These are phyloP conservation scores for Aspergillus olivimuriae DNA, from an alignment of 495 filamentous ascomycete genomes.

Conservation along the genomic window DNA sequence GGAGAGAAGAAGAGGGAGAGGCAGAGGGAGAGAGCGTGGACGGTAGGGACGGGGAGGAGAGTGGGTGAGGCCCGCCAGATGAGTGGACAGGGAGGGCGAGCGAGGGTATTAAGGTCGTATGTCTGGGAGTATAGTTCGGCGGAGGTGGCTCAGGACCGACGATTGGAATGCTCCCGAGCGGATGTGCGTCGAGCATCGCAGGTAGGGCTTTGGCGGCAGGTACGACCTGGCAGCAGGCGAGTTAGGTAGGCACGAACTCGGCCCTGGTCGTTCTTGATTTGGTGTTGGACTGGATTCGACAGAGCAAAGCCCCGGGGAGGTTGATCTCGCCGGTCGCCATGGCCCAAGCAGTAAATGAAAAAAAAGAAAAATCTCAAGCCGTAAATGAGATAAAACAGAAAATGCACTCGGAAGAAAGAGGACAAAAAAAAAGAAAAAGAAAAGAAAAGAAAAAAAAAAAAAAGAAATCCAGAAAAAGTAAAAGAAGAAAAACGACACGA, in stretches of 20 bases:
- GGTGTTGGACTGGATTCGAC: conserved; percentile 5
- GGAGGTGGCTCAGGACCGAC: too few relatives aligned
- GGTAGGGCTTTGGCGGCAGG: neutral
- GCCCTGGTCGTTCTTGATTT: conserved; percentile 5
- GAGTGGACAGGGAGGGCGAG: conserved; percentile 1
- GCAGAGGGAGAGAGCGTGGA: neutral
- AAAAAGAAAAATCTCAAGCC: neutral
- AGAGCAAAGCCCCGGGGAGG: too few relatives aligned
- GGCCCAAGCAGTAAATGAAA: neutral
- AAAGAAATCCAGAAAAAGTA: neutral
- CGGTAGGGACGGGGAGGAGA: neutral
- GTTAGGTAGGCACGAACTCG: too few relatives aligned
- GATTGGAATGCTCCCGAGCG: neutral
- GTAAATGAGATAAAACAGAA: neutral
- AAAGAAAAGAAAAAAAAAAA: neutral
- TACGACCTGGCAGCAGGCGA: neutral
- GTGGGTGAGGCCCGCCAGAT: neutral
- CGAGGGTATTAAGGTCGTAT: neutral
- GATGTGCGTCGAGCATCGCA: neutral
- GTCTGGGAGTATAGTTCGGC: neutral
- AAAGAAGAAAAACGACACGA: conserved; percentile 7
- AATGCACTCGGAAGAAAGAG: neutral
- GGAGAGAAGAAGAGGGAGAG: neutral
- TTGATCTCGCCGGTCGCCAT: neutral
- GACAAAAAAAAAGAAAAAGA: conserved; percentile 1